Percentiles rank a stretch among this genome's conserved stretches.
phyloP scores from a whole-genome alignment of 352 stramenopile species.

The Pythium apleroticum region DNA sequence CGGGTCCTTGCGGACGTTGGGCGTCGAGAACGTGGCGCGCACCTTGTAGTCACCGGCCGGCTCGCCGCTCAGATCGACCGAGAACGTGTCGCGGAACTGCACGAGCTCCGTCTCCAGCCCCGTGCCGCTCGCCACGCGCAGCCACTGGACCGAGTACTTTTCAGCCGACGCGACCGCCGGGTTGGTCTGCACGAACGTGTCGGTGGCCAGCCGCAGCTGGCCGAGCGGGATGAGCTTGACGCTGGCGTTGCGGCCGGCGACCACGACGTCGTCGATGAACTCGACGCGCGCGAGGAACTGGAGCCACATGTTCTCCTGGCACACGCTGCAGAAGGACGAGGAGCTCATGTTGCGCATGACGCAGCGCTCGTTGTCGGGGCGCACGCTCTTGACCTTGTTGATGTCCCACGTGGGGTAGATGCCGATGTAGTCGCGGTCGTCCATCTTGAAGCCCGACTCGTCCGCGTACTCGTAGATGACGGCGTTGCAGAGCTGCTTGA shows the following conservation, averaged over 20 bases:
- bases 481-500: constrained; percentile 40
- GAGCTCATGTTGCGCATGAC: constrained; percentile 47
- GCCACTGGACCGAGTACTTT: constrained; percentile 34
- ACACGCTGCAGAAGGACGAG: constrained; percentile 37
- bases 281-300: constrained; percentile 34
- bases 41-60: constrained; percentile 25
- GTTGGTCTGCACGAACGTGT: constrained; percentile 34
- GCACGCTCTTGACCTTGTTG: constrained; percentile 32
- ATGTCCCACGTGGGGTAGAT: constrained; percentile 37
- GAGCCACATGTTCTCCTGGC: constrained; percentile 42
- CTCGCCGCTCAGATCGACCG: constrained; percentile 15
- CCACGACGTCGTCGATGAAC: constrained; percentile 35
- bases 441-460: constrained; percentile 24
- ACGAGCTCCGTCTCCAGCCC: constrained; percentile 15
- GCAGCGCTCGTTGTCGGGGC: constrained; percentile 38
- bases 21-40: constrained; percentile 29
- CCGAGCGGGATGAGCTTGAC: constrained; percentile 36
- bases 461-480: constrained; percentile 37
- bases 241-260: constrained; percentile 20
- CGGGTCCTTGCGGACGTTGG: constrained; percentile 32
- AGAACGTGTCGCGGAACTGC: constrained; percentile 20
- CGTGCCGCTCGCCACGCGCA: constrained; percentile 10
- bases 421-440: constrained; percentile 30
- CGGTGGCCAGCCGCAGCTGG: constrained; percentile 27
- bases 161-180: constrained; percentile 23